Conservation (phyloP, 805 yeast genomes). For the Zygosaccharomyces bailii region DNA sequence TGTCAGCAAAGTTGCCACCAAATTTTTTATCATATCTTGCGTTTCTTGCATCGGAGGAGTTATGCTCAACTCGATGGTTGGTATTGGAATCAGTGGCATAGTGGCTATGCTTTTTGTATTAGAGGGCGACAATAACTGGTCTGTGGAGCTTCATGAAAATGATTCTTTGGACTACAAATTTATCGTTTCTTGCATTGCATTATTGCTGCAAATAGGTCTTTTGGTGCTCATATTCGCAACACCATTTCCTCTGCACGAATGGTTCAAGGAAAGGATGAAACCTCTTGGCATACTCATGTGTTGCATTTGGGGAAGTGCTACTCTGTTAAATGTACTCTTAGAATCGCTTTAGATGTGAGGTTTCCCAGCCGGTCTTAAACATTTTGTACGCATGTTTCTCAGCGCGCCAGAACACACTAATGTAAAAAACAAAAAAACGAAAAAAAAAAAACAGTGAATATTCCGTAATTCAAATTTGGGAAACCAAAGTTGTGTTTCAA, state of each 20-base stretch:
- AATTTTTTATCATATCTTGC: conserved; percentile 84
- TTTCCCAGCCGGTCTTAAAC: background rate
- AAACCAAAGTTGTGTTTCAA: no score
- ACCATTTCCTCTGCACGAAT: conserved; percentile 10
- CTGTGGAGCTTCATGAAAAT: conserved; percentile 18
- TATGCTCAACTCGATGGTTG: conserved; percentile 68
- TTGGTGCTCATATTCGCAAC: conserved; percentile 23
- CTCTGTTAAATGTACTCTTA: conserved; percentile 24
- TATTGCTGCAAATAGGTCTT: conserved; percentile 24
- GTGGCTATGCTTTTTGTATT: conserved; percentile 36
- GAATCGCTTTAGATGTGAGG: conserved; percentile 17
- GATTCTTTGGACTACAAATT: conserved; percentile 23
- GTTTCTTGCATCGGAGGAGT: conserved; percentile 96
- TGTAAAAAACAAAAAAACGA: background rate
- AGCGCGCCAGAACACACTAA: conserved; percentile 5
- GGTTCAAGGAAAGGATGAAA: conserved; percentile 17
- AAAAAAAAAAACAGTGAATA: background rate
- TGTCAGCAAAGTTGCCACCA: conserved; percentile 38
- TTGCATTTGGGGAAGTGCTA: conserved; percentile 28
- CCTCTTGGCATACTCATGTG: conserved; percentile 28
- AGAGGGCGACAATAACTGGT: conserved; percentile 18
- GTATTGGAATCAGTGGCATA: conserved; percentile 77
- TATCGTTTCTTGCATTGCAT: conserved; percentile 25
- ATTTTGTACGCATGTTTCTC: conserved; percentile 4
- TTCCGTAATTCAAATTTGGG: background rate